Conservation (phyloP, 257 asterid species). For the Hygrophila difformis region DNA sequence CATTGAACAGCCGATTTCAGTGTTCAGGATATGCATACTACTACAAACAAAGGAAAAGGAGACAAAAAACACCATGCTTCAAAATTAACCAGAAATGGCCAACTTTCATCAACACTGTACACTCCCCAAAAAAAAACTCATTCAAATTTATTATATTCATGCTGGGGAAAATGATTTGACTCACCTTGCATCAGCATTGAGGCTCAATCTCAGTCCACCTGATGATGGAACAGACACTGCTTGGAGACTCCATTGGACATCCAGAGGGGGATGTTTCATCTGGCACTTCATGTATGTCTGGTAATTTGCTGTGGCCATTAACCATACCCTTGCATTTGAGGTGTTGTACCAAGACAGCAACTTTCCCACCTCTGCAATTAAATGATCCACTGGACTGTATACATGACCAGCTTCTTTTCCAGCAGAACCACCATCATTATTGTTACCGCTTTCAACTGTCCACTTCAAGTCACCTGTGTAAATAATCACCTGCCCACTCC, state of each 20-base stretch:
- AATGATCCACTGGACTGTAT: constrained; percentile 44
- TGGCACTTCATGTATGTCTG: constrained; percentile 52
- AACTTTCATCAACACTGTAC: neutral
- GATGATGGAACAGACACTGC: constrained; percentile 55
- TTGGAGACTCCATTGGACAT: constrained; percentile 50
- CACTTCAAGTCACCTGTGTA: constrained; percentile 56
- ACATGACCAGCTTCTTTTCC: neutral
- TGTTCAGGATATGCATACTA: constrained; percentile 14
- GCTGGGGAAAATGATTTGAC: too few species aligned
- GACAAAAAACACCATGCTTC: constrained; percentile 5
- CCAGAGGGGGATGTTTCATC: constrained; percentile 55
- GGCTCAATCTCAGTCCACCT: constrained; percentile 45
- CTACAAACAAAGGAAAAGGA: constrained; percentile 5
- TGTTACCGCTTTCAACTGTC: constrained; percentile 24
- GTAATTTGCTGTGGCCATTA: constrained; percentile 48
- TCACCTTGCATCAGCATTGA: constrained; percentile 33
- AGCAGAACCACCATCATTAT: neutral
- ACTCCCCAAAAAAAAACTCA: too few species aligned
- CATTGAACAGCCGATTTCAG: constrained; percentile 17
- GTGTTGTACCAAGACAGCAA: constrained; percentile 25
- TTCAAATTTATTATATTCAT: too few species aligned
- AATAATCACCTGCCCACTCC: constrained; percentile 33
- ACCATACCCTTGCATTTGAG: constrained; percentile 37
- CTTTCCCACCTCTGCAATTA: constrained; percentile 46
- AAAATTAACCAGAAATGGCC: constrained; percentile 1